phyloP scores from a whole-genome alignment of 257 asterid species.

The Przewalskia tangutica region DNA sequence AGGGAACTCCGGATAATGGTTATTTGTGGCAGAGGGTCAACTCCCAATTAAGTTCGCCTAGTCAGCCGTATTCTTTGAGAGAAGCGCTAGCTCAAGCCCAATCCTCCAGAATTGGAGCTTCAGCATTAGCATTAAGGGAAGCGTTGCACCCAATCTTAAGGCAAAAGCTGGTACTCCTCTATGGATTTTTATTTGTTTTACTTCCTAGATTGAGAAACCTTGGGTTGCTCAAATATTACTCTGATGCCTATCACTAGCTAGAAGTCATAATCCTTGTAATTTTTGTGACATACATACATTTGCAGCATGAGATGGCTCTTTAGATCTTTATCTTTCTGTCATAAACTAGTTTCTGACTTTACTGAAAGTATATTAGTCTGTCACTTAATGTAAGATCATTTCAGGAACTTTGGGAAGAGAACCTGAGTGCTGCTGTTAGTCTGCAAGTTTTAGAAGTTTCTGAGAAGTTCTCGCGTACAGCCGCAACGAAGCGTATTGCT shows the following conservation, averaged over 20 bases:
- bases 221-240: neutral
- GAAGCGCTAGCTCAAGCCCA: slow-evolving; percentile 99
- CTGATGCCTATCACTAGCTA: neutral
- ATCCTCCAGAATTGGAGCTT: slow-evolving; percentile 94
- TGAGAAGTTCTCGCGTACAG: slow-evolving; percentile 74
- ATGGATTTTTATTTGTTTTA: neutral
- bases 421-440: slow-evolving; percentile 89
- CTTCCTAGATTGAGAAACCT: neutral
- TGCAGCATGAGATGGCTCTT: neutral
- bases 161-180: slow-evolving; percentile 74
- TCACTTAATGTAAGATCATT: slow-evolving; percentile 9
- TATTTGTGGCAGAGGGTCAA: slow-evolving; percentile 94
- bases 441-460: slow-evolving; percentile 87
- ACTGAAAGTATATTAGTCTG: neutral
- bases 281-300: neutral
- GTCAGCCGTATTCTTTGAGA: slow-evolving; percentile 95
- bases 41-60: slow-evolving; percentile 96
- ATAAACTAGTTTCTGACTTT: neutral
- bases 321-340: neutral
- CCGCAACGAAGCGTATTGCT: slow-evolving; percentile 70
- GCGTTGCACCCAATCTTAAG: slow-evolving; percentile 91
- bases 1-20: slow-evolving; percentile 98
- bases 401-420: slow-evolving; percentile 99
- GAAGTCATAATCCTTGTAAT: neutral
- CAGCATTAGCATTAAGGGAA: slow-evolving; percentile 90